phyloP scores from a whole-genome alignment of 2,329 filamentous ascomycete genomes.

The Venturia nashicola region DNA sequence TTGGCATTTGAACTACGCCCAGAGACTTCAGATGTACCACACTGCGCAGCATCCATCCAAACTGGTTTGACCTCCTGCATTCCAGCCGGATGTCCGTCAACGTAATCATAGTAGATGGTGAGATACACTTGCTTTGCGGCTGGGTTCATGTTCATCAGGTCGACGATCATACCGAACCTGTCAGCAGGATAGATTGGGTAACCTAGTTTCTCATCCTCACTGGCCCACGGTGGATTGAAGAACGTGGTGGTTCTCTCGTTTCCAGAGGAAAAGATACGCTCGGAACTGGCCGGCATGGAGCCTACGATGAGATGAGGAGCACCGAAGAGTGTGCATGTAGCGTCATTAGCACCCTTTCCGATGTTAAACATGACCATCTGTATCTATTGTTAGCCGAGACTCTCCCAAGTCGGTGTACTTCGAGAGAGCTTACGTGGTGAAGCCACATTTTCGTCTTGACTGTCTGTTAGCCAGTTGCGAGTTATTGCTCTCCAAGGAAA shows the following conservation, averaged over 20 bases:
- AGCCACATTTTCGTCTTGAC: conserved; percentile 7
- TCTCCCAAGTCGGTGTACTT: background rate
- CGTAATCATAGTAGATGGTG: conserved; percentile 7
- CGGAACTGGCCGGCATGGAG: background rate
- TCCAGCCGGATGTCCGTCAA: conserved; percentile 6
- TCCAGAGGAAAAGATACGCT: conserved; percentile 7
- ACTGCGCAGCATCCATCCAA: conserved; percentile 9
- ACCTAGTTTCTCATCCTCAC: background rate
- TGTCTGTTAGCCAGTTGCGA: background rate
- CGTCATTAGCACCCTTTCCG: conserved; percentile 7
- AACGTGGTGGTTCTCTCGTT: conserved; percentile 7
- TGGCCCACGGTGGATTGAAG: conserved; percentile 1
- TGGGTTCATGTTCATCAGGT: conserved; percentile 10
- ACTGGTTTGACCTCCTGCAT: conserved; percentile 7
- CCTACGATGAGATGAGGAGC: conserved; percentile 7
- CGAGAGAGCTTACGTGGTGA: conserved; percentile 1
- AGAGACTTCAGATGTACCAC: conserved; percentile 4
- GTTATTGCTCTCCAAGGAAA: background rate
- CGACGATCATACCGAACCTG: conserved; percentile 8
- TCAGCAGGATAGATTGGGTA: conserved; percentile 8
- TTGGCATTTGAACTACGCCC: background rate
- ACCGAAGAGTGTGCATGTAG: conserved; percentile 6
- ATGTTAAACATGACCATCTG: conserved; percentile 10
- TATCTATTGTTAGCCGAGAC: background rate
- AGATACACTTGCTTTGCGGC: conserved; percentile 5